Evolutionary conservation across 1,284 basidiomycete species (phyloP).

Genomic region (Tilletia walkeri): DNA sequence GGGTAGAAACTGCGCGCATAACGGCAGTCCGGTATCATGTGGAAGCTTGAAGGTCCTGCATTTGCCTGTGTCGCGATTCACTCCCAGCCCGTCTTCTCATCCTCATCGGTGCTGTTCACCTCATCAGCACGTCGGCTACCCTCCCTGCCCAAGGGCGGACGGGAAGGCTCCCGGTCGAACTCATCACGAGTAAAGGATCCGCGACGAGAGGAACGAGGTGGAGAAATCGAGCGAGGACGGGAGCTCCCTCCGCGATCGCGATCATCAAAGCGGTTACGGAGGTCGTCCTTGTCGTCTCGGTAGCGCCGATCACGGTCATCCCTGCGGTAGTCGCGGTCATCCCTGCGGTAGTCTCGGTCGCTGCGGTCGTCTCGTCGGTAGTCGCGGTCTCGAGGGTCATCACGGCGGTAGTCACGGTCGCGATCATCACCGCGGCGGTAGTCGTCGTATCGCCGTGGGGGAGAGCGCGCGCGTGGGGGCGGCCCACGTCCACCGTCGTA

Average conservation of each 20-base stretch:
- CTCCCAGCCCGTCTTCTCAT: constrained; percentile 16
- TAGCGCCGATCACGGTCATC: neutral
- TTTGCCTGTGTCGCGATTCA: neutral
- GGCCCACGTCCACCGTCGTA: constrained; percentile 32
- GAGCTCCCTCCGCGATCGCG: neutral
- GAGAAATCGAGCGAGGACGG: constrained; percentile 9
- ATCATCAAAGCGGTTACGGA: too few relatives aligned
- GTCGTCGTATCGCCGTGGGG: constrained; percentile 30
- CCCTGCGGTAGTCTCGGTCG: neutral
- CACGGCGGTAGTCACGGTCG: constrained; percentile 23
- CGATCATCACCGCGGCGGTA: constrained; percentile 20
- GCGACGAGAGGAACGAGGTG: constrained; percentile 6
- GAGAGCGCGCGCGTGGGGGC: constrained; percentile 30
- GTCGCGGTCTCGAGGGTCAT: neutral
- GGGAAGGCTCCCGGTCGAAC: constrained; percentile 2
- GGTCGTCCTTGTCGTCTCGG: too few relatives aligned
- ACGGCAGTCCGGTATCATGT: too few relatives aligned
- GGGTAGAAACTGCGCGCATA: too few relatives aligned
- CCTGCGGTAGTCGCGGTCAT: constrained; percentile 5
- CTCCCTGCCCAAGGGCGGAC: neutral
- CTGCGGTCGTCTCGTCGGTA: neutral
- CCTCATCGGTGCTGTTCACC: neutral
- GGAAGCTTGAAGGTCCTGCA: too few relatives aligned
- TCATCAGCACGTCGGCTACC: neutral
- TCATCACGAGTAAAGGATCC: neutral